phyloP scores from a whole-genome alignment of 176 grass and related monocot genomes.

The Pontederia crassipes region DNA sequence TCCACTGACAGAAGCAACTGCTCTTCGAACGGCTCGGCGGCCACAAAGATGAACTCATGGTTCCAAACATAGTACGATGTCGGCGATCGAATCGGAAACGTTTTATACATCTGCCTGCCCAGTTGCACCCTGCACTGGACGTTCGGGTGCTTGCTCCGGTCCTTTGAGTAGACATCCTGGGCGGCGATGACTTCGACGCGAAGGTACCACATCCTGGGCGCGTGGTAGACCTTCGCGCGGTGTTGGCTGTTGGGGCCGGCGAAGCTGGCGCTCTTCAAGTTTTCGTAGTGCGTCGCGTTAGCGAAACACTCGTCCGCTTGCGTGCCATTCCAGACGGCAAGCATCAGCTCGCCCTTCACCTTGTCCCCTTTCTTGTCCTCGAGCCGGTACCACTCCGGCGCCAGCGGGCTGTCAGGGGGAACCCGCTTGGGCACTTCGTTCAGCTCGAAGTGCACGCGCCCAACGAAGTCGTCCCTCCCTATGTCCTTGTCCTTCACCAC shows the following conservation, averaged over 20 bases:
- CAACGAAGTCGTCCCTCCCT: slow-evolving; percentile 1
- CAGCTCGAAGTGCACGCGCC: neutral
- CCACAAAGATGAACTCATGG: slow-evolving; percentile 6
- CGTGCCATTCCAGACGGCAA: slow-evolving; percentile 5
- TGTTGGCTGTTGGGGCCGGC: neutral
- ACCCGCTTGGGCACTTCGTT: slow-evolving; percentile 1
- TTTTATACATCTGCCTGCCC: neutral
- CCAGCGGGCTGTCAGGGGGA: slow-evolving; percentile 9
- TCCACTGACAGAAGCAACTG: slow-evolving; percentile 1
- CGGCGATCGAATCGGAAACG: neutral
- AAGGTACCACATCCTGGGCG: slow-evolving; percentile 9
- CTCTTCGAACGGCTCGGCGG: slow-evolving; percentile 11
- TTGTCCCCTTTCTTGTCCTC: slow-evolving; percentile 10
- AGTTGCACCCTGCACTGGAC: neutral
- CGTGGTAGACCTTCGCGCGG: slow-evolving; percentile 12
- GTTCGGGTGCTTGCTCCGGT: neutral
- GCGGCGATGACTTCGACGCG: slow-evolving; percentile 7
- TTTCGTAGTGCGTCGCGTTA: neutral
- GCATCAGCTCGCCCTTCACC: slow-evolving; percentile 3
- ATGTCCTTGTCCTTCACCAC: slow-evolving; percentile 4
- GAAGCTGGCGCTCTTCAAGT: neutral
- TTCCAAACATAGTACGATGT: neutral
- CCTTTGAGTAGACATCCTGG: neutral
- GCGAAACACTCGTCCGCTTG: slow-evolving; percentile 7
- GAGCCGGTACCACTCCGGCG: slow-evolving; percentile 15